Conservation (phyloP, 805 yeast species). For the Saturnispora sekii region DNA sequence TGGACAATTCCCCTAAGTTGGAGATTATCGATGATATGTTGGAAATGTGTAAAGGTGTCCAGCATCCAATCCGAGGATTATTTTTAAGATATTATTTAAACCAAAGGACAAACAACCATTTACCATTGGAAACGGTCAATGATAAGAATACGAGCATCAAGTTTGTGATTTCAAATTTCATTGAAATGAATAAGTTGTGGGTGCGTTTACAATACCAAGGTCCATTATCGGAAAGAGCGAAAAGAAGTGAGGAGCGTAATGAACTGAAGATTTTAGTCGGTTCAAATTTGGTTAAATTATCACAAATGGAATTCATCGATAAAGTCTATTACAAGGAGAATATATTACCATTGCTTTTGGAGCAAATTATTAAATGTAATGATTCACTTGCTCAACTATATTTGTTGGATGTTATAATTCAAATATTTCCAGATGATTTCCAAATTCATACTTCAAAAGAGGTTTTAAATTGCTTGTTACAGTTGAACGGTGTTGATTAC, state of each 20-base stretch:
- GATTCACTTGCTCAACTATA: constrained; percentile 92
- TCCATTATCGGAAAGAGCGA: constrained; percentile 68
- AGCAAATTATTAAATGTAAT: constrained; percentile 86
- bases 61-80: constrained; percentile 87
- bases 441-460: constrained; percentile 66
- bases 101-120: constrained; percentile 65
- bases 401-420: constrained; percentile 80
- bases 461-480: constrained; percentile 55
- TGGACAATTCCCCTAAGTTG: constrained; percentile 66
- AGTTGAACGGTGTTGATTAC: constrained; percentile 61
- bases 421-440: constrained; percentile 89
- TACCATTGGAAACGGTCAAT: constrained; percentile 23
- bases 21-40: constrained; percentile 93
- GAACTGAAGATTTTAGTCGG: constrained; percentile 91
- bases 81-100: constrained; percentile 83
- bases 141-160: constrained; percentile 59
- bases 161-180: constrained; percentile 76
- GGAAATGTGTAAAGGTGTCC: constrained; percentile 96
- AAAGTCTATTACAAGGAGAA: constrained; percentile 35
- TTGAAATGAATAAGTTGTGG: constrained; percentile 98
- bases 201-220: constrained; percentile 95
- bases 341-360: constrained; percentile 71
- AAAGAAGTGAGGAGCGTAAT: constrained; percentile 69
- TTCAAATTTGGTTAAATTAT: constrained; percentile 77
- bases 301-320: constrained; percentile 75